phyloP scores from a whole-genome alignment of 2,329 filamentous ascomycete species.

The Apiospora marii region DNA sequence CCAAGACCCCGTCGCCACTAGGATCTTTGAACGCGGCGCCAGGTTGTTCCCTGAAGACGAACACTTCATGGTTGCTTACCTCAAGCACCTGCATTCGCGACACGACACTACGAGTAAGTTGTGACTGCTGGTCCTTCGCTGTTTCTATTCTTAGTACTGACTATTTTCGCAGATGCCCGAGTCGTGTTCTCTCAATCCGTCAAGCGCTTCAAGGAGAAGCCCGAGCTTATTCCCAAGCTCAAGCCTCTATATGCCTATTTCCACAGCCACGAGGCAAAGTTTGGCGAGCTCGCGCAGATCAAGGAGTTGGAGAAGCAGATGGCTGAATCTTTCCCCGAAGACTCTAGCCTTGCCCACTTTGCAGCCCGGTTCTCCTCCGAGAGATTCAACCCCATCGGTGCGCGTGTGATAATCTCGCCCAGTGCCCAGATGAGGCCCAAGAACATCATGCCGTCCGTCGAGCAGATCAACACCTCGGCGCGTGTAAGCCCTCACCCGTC shows the following conservation, averaged over 20 bases:
- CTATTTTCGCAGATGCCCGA: constrained; percentile 74
- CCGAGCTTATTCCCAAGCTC: constrained; percentile 76
- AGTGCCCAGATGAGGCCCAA: constrained; percentile 77
- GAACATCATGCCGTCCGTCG: constrained; percentile 60
- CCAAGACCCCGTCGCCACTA: constrained; percentile 88
- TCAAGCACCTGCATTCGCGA: constrained; percentile 91
- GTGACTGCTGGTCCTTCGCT: constrained; percentile 24
- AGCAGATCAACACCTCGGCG: constrained; percentile 53
- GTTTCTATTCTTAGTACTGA: constrained; percentile 32
- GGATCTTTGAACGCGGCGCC: constrained; percentile 94
- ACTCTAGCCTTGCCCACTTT: constrained; percentile 79
- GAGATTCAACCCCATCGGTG: constrained; percentile 81
- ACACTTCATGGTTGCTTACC: constrained; percentile 90
- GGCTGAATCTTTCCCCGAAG: constrained; percentile 90
- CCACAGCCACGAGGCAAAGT: constrained; percentile 93
- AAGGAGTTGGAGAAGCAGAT: constrained; percentile 91
- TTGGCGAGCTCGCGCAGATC: constrained; percentile 90
- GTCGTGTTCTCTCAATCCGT: constrained; percentile 97
- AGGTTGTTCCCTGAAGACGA: constrained; percentile 95
- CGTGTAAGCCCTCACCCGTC: constrained; percentile 54
- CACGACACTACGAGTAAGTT: constrained; percentile 91
- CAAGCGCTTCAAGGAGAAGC: constrained; percentile 79
- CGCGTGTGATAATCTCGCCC: constrained; percentile 86
- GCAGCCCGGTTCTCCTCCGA: constrained; percentile 75
- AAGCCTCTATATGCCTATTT: constrained; percentile 91